Percentiles rank a stretch among this genome's conserved stretches.
Evolutionary conservation across 129 eudicot genomes (phyloP).

Genomic region (Tagetes erecta): DNA sequence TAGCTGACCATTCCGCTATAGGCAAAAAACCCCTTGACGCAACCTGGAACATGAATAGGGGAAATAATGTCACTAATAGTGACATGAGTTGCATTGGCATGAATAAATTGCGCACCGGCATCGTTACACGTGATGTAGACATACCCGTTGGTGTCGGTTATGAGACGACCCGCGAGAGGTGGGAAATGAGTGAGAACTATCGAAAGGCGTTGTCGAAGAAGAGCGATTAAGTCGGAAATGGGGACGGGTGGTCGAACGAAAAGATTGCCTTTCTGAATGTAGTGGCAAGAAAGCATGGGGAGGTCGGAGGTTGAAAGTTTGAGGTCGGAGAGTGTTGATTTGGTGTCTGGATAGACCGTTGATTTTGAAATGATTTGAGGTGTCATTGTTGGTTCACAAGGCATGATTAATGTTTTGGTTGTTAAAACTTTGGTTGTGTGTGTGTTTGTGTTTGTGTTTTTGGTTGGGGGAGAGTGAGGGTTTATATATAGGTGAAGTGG

Average conservation of each 20-base stretch:
- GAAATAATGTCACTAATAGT: conserved; percentile 44
- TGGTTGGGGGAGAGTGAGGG: conserved; percentile 11
- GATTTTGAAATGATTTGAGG: conserved; percentile 44
- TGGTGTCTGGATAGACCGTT: conserved; percentile 44
- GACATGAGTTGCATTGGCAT: conserved; percentile 49
- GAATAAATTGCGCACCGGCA: conserved; percentile 67
- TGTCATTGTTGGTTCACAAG: conserved; percentile 29
- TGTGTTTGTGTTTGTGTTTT: neutral
- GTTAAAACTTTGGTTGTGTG: neutral
- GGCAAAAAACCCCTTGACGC: conserved; percentile 53
- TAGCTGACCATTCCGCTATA: conserved; percentile 58
- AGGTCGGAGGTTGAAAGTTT: conserved; percentile 78
- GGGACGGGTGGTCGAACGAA: conserved; percentile 49
- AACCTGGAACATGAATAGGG: conserved; percentile 48
- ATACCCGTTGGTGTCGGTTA: conserved; percentile 57
- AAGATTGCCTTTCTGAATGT: conserved; percentile 80
- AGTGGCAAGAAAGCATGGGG: conserved; percentile 87
- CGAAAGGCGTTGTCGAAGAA: conserved; percentile 49
- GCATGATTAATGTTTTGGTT: neutral
- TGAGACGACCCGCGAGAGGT: conserved; percentile 74
- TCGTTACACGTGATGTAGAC: conserved; percentile 74
- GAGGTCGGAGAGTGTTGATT: conserved; percentile 43
- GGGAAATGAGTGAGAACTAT: conserved; percentile 59
- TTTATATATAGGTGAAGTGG: conserved; percentile 34
- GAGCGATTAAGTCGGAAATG: conserved; percentile 34